A percentile compares a stretch with the other conserved stretches of the same genome.
phyloP scores from a whole-genome alignment of 345 rosid genomes.

The Populus davidiana region DNA sequence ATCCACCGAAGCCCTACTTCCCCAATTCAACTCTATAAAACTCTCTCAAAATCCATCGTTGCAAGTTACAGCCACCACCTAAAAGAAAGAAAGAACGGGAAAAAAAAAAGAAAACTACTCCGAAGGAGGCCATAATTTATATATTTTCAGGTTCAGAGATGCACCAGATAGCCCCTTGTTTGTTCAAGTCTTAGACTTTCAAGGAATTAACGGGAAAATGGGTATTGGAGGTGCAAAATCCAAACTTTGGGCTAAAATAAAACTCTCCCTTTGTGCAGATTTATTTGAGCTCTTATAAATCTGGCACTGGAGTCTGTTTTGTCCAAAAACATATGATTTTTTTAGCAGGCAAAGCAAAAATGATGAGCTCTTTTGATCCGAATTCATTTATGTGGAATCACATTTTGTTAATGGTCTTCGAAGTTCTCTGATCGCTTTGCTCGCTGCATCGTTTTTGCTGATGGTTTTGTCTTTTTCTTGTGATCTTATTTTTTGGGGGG shows the following conservation, averaged over 20 bases:
- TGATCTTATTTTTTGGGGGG: background rate
- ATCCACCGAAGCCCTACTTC: background rate
- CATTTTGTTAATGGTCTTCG: constrained; percentile 27
- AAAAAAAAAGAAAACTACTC: background rate
- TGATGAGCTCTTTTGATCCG: constrained; percentile 30
- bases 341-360: constrained; percentile 21
- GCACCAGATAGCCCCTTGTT: constrained; percentile 46
- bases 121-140: background rate
- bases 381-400: constrained; percentile 33
- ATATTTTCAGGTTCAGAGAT: background rate
- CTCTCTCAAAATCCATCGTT: background rate
- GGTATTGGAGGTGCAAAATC: constrained; percentile 29
- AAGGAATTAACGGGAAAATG: constrained; percentile 30
- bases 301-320: constrained; percentile 6
- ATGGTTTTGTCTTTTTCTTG: background rate
- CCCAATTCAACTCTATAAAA: background rate
- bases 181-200: constrained; percentile 24
- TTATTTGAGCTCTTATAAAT: background rate
- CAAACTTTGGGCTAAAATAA: background rate
- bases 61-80: too few relatives aligned
- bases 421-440: constrained; percentile 46
- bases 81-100: background rate
- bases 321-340: background rate
- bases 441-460: background rate
- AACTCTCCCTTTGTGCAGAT: background rate